These are phyloP conservation scores for Strigomonas galati DNA, from an alignment of 208 protist genomes.

Conservation along the genomic window DNA sequence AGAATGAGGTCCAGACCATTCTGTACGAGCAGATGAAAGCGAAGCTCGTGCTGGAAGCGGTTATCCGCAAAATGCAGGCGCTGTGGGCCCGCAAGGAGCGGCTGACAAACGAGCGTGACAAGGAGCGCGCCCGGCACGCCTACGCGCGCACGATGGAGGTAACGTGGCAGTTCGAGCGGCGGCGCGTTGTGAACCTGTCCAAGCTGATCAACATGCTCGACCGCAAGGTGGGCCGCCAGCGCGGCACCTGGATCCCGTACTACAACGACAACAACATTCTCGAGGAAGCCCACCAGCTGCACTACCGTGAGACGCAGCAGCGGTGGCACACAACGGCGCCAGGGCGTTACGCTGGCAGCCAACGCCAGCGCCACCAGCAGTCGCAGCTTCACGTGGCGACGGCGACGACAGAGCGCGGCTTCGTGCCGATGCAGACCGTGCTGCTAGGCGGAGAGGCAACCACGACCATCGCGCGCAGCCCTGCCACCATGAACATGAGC, in stretches of 20 bases:
- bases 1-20: constrained; percentile 50
- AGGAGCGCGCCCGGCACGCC: constrained; percentile 31
- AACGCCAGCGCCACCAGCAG: too few relatives aligned
- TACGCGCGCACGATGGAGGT: constrained; percentile 34
- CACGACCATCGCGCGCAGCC: too few relatives aligned
- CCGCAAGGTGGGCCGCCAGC: constrained; percentile 47
- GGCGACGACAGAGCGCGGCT: too few relatives aligned
- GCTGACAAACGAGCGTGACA: constrained; percentile 34
- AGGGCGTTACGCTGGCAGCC: too few relatives aligned
- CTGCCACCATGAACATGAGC: too few relatives aligned
- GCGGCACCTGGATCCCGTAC: constrained; percentile 60
- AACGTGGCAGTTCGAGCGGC: constrained; percentile 63
- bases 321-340: not conserved
- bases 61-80: constrained; percentile 66
- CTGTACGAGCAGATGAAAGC: constrained; percentile 78
- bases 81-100: constrained; percentile 62
- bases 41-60: constrained; percentile 61
- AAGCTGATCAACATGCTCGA: constrained; percentile 79
- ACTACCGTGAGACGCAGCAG: not conserved
- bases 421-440: too few relatives aligned
- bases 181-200: constrained; percentile 63
- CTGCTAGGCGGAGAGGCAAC: not conserved
- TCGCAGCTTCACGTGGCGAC: too few relatives aligned
- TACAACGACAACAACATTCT: constrained; percentile 71
- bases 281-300: constrained; percentile 13